Percentiles rank a stretch among this genome's conserved stretches.
Evolutionary conservation across 495 filamentous ascomycete genomes (phyloP).

Genomic region (Tuber aestivum): DNA sequence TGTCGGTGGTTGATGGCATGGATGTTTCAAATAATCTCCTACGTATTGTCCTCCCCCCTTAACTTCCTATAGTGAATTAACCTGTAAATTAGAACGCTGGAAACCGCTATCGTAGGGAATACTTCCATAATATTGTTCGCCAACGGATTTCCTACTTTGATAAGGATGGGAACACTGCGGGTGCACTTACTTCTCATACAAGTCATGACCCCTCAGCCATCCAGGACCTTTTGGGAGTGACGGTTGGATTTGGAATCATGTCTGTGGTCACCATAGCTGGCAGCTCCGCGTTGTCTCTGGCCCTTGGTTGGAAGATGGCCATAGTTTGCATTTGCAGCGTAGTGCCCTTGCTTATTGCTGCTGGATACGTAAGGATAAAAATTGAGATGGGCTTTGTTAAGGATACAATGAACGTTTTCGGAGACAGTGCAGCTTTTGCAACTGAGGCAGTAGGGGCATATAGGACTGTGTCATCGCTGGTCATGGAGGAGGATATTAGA

Average conservation of each 20-base stretch:
- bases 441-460: slow-evolving; percentile 55
- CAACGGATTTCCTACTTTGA: slow-evolving; percentile 58
- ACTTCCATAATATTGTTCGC: slow-evolving; percentile 54
- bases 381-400: slow-evolving; percentile 53
- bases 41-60: slow-evolving; percentile 46
- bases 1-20: slow-evolving; percentile 54
- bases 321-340: slow-evolving; percentile 50
- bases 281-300: slow-evolving; percentile 50
- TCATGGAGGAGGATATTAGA: slow-evolving; percentile 52
- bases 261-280: slow-evolving; percentile 50
- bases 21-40: slow-evolving; percentile 50
- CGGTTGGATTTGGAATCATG: slow-evolving; percentile 51
- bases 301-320: slow-evolving; percentile 56
- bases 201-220: slow-evolving; percentile 57
- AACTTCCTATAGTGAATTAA: not conserved
- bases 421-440: slow-evolving; percentile 54
- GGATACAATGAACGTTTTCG: slow-evolving; percentile 51
- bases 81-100: slow-evolving; percentile 43
- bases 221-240: slow-evolving; percentile 57
- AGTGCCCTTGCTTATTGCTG: slow-evolving; percentile 50
- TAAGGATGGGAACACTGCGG: slow-evolving; percentile 48
- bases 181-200: slow-evolving; percentile 51
- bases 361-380: slow-evolving; percentile 51
- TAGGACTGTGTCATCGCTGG: slow-evolving; percentile 53
- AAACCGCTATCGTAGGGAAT: slow-evolving; percentile 54